These are phyloP conservation scores for Bjerkandera adusta DNA, from an alignment of 1,284 basidiomycete species.

Conservation along the genomic window DNA sequence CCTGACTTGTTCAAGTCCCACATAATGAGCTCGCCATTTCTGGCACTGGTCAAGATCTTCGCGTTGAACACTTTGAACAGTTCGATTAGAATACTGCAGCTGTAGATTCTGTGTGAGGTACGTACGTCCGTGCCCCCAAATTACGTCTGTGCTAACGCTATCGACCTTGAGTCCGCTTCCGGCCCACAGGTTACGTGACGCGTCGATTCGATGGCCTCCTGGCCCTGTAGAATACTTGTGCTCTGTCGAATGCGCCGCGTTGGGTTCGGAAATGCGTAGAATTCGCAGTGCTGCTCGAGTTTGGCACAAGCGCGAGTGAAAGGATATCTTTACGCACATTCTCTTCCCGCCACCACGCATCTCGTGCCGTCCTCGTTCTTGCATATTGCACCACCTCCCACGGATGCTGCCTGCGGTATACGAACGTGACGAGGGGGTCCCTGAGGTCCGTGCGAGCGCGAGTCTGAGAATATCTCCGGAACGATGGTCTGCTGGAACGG, in stretches of 20 bases:
- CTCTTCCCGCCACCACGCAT: constrained; percentile 71
- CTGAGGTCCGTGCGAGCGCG: constrained; percentile 42
- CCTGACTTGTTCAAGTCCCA: constrained; percentile 79
- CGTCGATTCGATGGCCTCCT: constrained; percentile 62
- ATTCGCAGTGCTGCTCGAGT: constrained; percentile 59
- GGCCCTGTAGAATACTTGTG: constrained; percentile 53
- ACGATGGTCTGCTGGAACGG: constrained; percentile 10
- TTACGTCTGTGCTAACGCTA: constrained; percentile 74
- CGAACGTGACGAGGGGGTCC: constrained; percentile 52
- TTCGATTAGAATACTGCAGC: not conserved
- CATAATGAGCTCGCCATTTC: constrained; percentile 82
- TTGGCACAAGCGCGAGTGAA: constrained; percentile 3
- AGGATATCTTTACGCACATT: constrained; percentile 47
- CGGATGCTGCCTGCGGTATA: constrained; percentile 50
- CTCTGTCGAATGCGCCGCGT: constrained; percentile 33
- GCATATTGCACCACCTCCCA: constrained; percentile 63
- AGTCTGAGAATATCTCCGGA: constrained; percentile 39
- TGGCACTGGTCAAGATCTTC: constrained; percentile 81
- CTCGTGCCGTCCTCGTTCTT: constrained; percentile 61
- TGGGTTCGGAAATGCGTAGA: constrained; percentile 52
- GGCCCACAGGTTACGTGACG: constrained; percentile 71
- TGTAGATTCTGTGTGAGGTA: constrained; percentile 23
- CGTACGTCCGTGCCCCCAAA: constrained; percentile 78
- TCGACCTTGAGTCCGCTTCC: constrained; percentile 73
- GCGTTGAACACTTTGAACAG: constrained; percentile 58